These are phyloP conservation scores for Euphorbia peplus DNA, from an alignment of 345 rosid genomes.

Conservation along the genomic window DNA sequence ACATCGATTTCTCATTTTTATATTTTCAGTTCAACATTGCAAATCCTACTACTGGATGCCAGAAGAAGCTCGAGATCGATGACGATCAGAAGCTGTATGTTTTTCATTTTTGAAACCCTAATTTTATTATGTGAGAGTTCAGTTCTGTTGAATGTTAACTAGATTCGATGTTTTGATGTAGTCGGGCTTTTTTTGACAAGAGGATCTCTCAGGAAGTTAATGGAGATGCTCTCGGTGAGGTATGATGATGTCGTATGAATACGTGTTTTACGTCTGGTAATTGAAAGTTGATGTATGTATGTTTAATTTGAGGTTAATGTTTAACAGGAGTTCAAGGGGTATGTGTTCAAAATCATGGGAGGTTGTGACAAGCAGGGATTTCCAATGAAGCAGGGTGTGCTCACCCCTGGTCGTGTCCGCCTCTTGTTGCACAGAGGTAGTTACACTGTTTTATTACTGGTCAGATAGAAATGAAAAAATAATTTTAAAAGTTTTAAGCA, in stretches of 20 bases:
- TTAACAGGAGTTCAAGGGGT: conserved; percentile 73
- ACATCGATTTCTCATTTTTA: not conserved
- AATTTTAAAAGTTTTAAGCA: too few species aligned
- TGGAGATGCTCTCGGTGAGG: conserved; percentile 82
- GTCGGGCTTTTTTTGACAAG: conserved; percentile 65
- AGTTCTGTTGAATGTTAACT: too few species aligned
- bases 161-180: too few species aligned
- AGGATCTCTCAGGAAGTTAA: conserved; percentile 79
- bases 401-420: conserved; percentile 80
- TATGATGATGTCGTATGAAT: conserved; percentile 2
- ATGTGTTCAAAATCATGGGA: conserved; percentile 83
- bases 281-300: not conserved
- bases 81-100: conserved; percentile 24
- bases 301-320: not conserved
- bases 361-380: conserved; percentile 94
- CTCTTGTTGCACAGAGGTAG: conserved; percentile 70
- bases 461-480: not conserved
- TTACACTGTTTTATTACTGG: not conserved
- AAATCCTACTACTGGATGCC: conserved; percentile 25
- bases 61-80: conserved; percentile 25
- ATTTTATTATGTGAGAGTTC: too few species aligned
- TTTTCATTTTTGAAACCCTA: too few species aligned
- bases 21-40: conserved; percentile 21
- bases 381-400: conserved; percentile 90
- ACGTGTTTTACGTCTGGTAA: not conserved